A percentile compares a stretch with the other conserved stretches of the same genome.
phyloP scores from a whole-genome alignment of 1,284 basidiomycete species.

The Rhodotorula sp. region DNA sequence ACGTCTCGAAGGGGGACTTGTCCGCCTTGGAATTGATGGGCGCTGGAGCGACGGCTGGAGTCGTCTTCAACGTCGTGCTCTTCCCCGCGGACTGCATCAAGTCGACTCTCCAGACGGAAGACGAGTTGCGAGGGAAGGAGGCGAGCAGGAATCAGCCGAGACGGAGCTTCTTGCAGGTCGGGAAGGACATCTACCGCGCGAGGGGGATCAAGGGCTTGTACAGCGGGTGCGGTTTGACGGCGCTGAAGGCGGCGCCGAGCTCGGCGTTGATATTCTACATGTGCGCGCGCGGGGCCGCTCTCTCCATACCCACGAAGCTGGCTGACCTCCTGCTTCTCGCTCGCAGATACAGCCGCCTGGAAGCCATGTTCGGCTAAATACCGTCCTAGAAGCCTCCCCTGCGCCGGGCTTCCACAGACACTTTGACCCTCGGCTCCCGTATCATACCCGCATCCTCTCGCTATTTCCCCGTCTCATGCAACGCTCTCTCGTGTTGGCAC shows the following conservation, averaged over 20 bases:
- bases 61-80: slow-evolving; percentile 76
- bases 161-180: slow-evolving; percentile 67
- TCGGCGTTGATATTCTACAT: slow-evolving; percentile 89
- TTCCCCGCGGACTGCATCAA: slow-evolving; percentile 96
- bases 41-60: slow-evolving; percentile 80
- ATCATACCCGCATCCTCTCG: too few species aligned
- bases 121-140: slow-evolving; percentile 66
- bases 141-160: slow-evolving; percentile 39
- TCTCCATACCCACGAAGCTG: too few species aligned
- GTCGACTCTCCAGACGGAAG: slow-evolving; percentile 89
- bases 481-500: too few species aligned
- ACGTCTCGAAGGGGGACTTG: slow-evolving; percentile 58
- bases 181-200: slow-evolving; percentile 67
- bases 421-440: too few species aligned
- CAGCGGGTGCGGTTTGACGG: slow-evolving; percentile 88
- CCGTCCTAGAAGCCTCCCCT: neutral
- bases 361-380: slow-evolving; percentile 42
- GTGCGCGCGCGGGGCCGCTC: slow-evolving; percentile 47
- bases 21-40: slow-evolving; percentile 76
- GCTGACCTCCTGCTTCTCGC: neutral
- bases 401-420: too few species aligned
- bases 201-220: slow-evolving; percentile 84
- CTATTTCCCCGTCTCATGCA: too few species aligned
- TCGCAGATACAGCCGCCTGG: slow-evolving; percentile 42
- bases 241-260: slow-evolving; percentile 79